Percentiles rank a stretch among this genome's conserved stretches.
These are phyloP conservation scores for Cladosporium sp. DNA, from an alignment of 2,329 filamentous ascomycete genomes.

Conservation along the genomic window DNA sequence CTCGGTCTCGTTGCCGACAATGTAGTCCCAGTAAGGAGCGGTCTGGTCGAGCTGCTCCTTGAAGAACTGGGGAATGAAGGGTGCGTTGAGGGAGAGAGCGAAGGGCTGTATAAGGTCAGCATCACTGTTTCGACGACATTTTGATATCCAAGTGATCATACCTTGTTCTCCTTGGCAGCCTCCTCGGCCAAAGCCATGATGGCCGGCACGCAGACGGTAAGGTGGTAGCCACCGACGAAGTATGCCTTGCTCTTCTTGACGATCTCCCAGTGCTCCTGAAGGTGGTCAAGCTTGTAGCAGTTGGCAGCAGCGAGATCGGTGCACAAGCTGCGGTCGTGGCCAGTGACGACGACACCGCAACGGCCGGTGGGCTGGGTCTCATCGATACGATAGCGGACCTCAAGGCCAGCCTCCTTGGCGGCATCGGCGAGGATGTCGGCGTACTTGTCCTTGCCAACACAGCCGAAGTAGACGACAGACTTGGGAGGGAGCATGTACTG, in stretches of 20 bases:
- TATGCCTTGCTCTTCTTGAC: constrained; percentile 84
- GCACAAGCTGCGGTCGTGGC: constrained; percentile 89
- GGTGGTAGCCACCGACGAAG: constrained; percentile 95
- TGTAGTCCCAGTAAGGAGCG: constrained; percentile 88
- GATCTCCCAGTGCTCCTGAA: constrained; percentile 91
- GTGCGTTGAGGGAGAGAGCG: constrained; percentile 85
- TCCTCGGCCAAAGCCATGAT: constrained; percentile 88
- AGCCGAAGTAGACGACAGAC: constrained; percentile 89
- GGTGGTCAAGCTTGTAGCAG: constrained; percentile 90
- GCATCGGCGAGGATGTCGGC: constrained; percentile 82
- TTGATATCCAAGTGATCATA: constrained; percentile 27
- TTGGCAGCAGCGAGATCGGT: constrained; percentile 96
- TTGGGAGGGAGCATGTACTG: constrained; percentile 86
- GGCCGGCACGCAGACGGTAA: constrained; percentile 90
- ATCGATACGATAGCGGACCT: constrained; percentile 93
- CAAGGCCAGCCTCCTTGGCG: constrained; percentile 80
- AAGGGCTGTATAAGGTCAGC: constrained; percentile 51
- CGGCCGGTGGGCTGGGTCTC: constrained; percentile 79
- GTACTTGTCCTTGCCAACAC: constrained; percentile 94
- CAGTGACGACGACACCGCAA: constrained; percentile 95
- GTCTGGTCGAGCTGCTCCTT: constrained; percentile 87
- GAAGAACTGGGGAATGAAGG: constrained; percentile 97
- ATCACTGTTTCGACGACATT: neutral
- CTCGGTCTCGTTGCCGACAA: constrained; percentile 97
- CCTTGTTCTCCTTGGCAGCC: constrained; percentile 84